Percentiles rank a stretch among this genome's conserved stretches.
phyloP scores from a whole-genome alignment of 179 eudicot genomes.

The Corrigiola litoralis region DNA sequence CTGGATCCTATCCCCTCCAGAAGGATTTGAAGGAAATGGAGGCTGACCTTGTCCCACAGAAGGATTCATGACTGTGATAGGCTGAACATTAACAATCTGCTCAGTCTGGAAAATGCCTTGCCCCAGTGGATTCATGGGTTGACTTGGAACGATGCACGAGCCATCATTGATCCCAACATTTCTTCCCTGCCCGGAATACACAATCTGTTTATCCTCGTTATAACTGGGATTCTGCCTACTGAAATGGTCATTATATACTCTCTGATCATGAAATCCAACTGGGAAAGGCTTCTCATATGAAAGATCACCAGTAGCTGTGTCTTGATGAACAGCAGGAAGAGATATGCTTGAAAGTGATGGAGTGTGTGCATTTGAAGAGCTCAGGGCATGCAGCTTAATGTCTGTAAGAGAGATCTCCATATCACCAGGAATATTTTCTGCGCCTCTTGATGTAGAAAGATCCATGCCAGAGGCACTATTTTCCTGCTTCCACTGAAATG shows the following conservation, averaged over 20 bases:
- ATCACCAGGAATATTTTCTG: slow-evolving; percentile 24
- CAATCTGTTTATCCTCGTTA: slow-evolving; percentile 14
- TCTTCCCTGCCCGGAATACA: slow-evolving; percentile 16
- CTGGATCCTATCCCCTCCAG: slow-evolving; percentile 15
- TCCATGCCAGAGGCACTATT: slow-evolving; percentile 7
- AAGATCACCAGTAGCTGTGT: slow-evolving; percentile 15
- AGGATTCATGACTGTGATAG: slow-evolving; percentile 21
- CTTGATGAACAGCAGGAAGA: slow-evolving; percentile 23
- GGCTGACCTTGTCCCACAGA: slow-evolving; percentile 29
- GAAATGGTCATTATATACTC: slow-evolving; percentile 28
- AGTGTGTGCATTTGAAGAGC: slow-evolving; percentile 13
- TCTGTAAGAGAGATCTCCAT: slow-evolving; percentile 23
- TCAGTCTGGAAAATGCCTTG: slow-evolving; percentile 30
- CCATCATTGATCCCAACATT: slow-evolving; percentile 13
- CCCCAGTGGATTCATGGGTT: slow-evolving; percentile 20
- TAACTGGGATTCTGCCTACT: slow-evolving; percentile 23
- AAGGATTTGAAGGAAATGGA: slow-evolving; percentile 23
- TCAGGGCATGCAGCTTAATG: slow-evolving; percentile 7
- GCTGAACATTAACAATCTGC: slow-evolving; percentile 21
- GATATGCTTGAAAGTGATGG: slow-evolving; percentile 15
- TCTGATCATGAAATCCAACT: slow-evolving; percentile 23
- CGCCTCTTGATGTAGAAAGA: slow-evolving; percentile 17
- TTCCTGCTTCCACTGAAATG: slow-evolving; percentile 24
- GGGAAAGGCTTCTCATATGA: slow-evolving; percentile 25
- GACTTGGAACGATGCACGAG: slow-evolving; percentile 7